Evolutionary conservation across 2,329 filamentous ascomycete genomes (phyloP), one percentile per base, ranked within the genome.

Genomic region (Fusarium illudens): DNA sequence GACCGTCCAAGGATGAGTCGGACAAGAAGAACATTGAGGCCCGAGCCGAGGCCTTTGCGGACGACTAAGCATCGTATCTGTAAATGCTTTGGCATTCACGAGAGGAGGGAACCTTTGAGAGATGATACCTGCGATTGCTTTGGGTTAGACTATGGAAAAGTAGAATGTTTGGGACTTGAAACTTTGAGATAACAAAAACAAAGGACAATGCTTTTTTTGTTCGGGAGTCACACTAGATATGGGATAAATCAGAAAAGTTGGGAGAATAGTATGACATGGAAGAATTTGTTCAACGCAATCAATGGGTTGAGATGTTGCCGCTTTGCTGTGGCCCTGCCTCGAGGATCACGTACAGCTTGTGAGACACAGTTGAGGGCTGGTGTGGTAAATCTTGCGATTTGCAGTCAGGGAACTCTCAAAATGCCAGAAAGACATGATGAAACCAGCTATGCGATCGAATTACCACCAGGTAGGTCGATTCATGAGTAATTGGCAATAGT

Each of bases 1-100:
- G 82, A 7, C 77, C 77, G 15, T 72, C 79, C 54, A 81, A 78
- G 71, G 77, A 80, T 46, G 75, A 80, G 44, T 75, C 74, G 15
- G 74, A 76, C 62, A 68, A 75, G 64, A 72, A 70, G 60, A 75
- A 74, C 51, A 72, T 77, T 29, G 78, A 82, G 65, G 80, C 80
- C 52, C 78, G 79, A 58, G 80, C 74, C 32, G 81, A 82, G 71
- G 80, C 80, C 17, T 82, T 82, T 60, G 76, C 74, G 27, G 77
- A 82, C 27, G 79, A 78, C 46, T 81, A 70, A 71, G 44, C 42
- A n/a, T 7, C 30, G n/a, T 29, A 4, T 11, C 11, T 9, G 12
- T 20, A 29, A 25, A 12, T 33, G 37, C 13, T 22, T 46, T 44
- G 19, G 4, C 30, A 7, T 39, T 27, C 12, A 10, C 15, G 10